Evolutionary conservation across 345 rosid genomes (phyloP).

Genomic region (Trapa bicornis): DNA sequence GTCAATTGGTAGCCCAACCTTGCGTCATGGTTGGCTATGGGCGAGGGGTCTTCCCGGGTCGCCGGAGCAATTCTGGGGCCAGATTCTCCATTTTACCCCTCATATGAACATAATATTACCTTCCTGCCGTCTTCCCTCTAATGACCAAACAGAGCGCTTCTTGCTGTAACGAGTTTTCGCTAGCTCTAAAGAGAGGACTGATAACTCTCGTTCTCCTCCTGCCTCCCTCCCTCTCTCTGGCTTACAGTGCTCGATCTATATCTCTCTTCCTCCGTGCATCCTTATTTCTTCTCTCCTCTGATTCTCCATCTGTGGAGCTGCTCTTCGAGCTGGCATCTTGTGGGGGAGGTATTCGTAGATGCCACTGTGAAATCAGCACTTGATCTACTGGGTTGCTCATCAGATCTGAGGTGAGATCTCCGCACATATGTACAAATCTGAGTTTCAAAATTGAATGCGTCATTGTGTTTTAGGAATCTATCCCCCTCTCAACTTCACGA

Average conservation of each 20-base stretch:
- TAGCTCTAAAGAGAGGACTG: conserved; percentile 16
- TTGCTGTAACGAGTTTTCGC: not conserved
- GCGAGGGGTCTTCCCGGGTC: too few species aligned
- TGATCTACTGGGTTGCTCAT: conserved; percentile 20
- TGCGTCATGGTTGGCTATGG: too few species aligned
- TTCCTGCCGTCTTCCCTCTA: not conserved
- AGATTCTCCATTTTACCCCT: conserved; percentile 2
- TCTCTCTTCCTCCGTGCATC: not conserved
- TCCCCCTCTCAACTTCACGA: conserved; percentile 7
- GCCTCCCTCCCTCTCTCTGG: not conserved
- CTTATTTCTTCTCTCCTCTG: not conserved
- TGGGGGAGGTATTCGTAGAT: not conserved
- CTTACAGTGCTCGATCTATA: not conserved
- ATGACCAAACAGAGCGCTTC: not conserved
- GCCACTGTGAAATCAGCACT: not conserved
- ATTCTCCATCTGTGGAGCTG: not conserved
- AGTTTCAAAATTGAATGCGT: not conserved
- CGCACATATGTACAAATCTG: not conserved
- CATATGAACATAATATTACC: not conserved
- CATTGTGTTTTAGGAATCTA: not conserved
- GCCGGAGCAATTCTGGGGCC: not conserved
- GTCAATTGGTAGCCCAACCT: too few species aligned
- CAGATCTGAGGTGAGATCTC: conserved; percentile 44
- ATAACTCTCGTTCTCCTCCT: not conserved
- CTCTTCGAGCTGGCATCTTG: not conserved